Conservation (phyloP, 257 asterid species). For the Gardenia jasminoides region DNA sequence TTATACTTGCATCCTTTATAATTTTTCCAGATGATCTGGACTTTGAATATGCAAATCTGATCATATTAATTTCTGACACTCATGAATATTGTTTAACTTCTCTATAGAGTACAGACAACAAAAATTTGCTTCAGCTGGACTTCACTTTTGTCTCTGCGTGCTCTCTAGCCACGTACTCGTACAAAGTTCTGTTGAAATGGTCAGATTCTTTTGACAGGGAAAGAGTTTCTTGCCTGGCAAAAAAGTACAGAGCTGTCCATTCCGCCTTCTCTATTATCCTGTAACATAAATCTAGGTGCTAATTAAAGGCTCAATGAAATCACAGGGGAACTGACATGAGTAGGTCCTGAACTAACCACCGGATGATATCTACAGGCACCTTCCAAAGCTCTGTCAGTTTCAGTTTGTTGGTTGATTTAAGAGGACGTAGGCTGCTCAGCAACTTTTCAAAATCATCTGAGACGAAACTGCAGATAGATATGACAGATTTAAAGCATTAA, state of each 20-base stretch:
- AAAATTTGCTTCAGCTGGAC: background rate
- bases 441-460: conserved; percentile 51
- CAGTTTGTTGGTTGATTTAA: conserved; percentile 46
- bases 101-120: no score
- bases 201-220: conserved; percentile 3
- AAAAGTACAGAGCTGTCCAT: conserved; percentile 7
- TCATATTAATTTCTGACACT: no score
- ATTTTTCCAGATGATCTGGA: no score
- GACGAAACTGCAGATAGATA: conserved; percentile 33
- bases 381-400: conserved; percentile 48
- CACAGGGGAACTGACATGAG: background rate
- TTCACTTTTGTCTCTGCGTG: background rate
- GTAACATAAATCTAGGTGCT: background rate
- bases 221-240: conserved; percentile 8
- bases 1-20: no score
- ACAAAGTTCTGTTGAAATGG: conserved; percentile 1
- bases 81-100: no score
- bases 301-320: background rate
- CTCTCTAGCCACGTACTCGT: background rate
- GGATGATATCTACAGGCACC: conserved; percentile 48
- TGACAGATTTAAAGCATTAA: background rate
- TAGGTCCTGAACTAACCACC: conserved; percentile 3
- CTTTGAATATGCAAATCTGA: no score
- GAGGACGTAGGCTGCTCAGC: conserved; percentile 44
- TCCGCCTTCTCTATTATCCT: background rate